Conservation (phyloP, 495 filamentous ascomycete genomes). For the Cladorrhinum samala region DNA sequence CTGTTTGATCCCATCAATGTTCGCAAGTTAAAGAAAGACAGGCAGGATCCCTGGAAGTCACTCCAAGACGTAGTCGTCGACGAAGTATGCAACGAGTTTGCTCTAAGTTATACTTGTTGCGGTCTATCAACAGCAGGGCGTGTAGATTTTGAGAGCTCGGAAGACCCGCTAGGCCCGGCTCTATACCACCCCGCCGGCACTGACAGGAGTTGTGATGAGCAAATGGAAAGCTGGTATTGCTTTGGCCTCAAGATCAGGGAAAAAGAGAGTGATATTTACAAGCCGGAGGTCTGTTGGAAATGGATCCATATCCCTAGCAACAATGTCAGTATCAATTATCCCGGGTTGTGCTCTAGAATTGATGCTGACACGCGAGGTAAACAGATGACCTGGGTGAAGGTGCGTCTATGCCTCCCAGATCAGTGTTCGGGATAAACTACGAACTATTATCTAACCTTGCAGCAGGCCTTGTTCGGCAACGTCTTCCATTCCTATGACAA, state of each 20-base stretch:
- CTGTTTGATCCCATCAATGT: not conserved
- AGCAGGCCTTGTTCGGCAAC: not conserved
- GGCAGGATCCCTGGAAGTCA: not conserved
- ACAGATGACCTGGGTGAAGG: not conserved
- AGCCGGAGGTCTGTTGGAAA: not conserved
- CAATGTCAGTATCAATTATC: not conserved
- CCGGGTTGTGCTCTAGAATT: not conserved
- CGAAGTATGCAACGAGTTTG: not conserved
- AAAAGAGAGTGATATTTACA: not conserved
- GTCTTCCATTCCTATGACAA: not conserved
- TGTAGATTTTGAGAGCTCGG: not conserved
- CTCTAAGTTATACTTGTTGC: not conserved
- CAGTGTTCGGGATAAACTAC: no score
- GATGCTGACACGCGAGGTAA: not conserved
- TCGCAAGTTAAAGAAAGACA: not conserved
- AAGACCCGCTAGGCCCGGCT: not conserved
- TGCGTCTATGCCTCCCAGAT: not conserved
- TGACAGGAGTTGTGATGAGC: not conserved
- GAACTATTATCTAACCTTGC: no score
- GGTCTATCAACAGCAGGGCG: not conserved
- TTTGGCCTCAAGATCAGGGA: no score
- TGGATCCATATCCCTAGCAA: not conserved
- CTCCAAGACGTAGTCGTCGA: not conserved
- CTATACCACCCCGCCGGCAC: not conserved
- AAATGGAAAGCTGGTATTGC: no score